Conservation (phyloP, 768 basidiomycete genomes). For the Russula olivacea region DNA sequence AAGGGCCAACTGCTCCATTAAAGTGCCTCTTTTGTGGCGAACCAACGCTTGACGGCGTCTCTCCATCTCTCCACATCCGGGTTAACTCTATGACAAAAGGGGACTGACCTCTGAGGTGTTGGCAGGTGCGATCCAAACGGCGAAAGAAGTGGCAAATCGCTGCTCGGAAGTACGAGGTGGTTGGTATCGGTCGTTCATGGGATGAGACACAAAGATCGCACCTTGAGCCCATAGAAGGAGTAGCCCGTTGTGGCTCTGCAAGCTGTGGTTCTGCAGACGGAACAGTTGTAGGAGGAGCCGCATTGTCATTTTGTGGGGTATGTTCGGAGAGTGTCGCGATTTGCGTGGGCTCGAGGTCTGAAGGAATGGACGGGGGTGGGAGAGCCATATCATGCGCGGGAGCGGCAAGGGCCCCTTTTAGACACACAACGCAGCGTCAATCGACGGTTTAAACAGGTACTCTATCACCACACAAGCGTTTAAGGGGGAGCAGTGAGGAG, state of each 20-base stretch:
- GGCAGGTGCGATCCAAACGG: conserved; percentile 29
- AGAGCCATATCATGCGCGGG: conserved; percentile 6
- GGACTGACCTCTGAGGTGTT: conserved; percentile 34
- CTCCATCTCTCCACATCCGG: background rate
- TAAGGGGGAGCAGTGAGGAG: background rate
- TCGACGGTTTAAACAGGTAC: background rate
- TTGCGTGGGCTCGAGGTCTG: background rate
- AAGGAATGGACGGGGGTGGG: background rate
- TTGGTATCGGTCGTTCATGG: background rate
- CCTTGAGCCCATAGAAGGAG: conserved; percentile 8
- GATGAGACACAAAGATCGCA: background rate
- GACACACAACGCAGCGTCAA: background rate
- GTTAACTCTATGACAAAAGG: background rate
- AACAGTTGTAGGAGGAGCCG: background rate
- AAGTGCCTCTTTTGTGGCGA: background rate
- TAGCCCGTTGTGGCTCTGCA: conserved; percentile 5
- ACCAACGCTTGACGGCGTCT: background rate
- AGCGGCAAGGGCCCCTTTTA: background rate
- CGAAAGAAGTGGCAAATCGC: conserved; percentile 13
- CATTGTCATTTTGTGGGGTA: background rate
- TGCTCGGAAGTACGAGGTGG: background rate
- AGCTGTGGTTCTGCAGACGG: background rate
- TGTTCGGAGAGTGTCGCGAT: background rate
- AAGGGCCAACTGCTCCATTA: background rate
- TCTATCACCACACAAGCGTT: background rate